Evolutionary conservation across 1,284 basidiomycete species (phyloP), one percentile per base, ranked within the genome.

Genomic region (Ceratobasidium sp.): DNA sequence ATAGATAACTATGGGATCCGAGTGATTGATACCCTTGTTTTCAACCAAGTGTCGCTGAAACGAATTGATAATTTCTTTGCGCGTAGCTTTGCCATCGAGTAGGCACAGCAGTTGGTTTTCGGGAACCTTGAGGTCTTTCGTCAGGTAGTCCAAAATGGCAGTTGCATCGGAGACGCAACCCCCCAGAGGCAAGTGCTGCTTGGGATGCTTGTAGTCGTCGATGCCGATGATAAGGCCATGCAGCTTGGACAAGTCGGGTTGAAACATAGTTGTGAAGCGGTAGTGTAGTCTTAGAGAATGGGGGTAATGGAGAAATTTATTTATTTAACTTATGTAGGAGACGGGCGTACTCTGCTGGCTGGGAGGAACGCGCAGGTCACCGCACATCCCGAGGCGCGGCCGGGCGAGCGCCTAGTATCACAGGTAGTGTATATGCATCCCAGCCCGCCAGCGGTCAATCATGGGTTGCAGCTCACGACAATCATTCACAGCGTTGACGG

Each of bases 191-290:
- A 9, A 19, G 13, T 31, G 39, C 48, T 22, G 8, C n/a, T n/a
- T n/a, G 22, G 22, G 19, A 11, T 49, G n/a, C 37, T 62, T 39
- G 48, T 73, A 73, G 22, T 39, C 37, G 59, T 73, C 49, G 46
- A 73, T 62, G 29, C 69, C 69, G 14, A 73, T 53, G 27, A 73
- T 41, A 41, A 73, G 69, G 11, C 59, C 69, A 49, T 73, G 53
- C 5, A 73, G 46, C 11, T 34, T 58, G 8, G 68, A 59, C 29
- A 29, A 59, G n/a, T 49, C 16, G 5, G 54, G 39, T 41, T 49
- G 24, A 29, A 56, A 31, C 68, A 71, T 71, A 27, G 37, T 22
- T 37, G 4, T 39, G 14, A n/a, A 22, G n/a, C n/a, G n/a, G n/a
- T n/a, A n/a, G n/a, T 0, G 9, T n/a, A 61, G 37, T 16, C 14